Base-by-base conservation (phyloP, 306 rosid genomes). In the Astragalus membranaceus region DNA sequence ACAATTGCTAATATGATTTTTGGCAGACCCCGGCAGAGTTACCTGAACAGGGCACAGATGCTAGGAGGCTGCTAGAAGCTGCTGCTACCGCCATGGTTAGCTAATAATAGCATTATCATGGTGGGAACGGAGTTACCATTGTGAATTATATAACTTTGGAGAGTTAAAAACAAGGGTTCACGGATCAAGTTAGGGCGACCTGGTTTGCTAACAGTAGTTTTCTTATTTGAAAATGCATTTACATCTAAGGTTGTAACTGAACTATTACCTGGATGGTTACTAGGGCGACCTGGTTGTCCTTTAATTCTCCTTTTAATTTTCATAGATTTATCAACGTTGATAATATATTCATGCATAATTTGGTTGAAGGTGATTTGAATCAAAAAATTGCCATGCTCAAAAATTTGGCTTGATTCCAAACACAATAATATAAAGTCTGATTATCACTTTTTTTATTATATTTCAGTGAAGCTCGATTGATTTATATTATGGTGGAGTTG, bases 31-130 rank as follows among this genome's bases (percentile, higher is more conserved):
- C 98, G 0, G 74, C 80, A 23, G 94, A 89, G 54, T 76, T 89
- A 42, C 88, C 94, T n/a, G 96, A 92, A 8, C 86, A 56, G 0
- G 67, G 20, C 77, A 82, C 96, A 20, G 95, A 87, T 65, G 95
- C 98, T 54, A 77, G 80, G 77, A 79, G 77, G 75, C 64, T 90
- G 75, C 77, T 94, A 75, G 87, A 85, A 52, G 88, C 84, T 51
- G 85, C 84, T n/a, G 78, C 63, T 11, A 53, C 32, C 65, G 75
- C 81, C 26, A 63, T 65, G 73, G 69, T 71, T 32, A 41, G 69
- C 75, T 74, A 72, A 75, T 73, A 61, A 72, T 85, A 63, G 72
- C 67, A 26, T 60, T 61, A 70, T 36, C 70, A 43, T 13, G 35
- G 67, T 53, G 56, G 15, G 64, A 10, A 39, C 29, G 26, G 36